Evolutionary conservation across 2,329 filamentous ascomycete genomes (phyloP).

Genomic region (Verticillium isaacii): DNA sequence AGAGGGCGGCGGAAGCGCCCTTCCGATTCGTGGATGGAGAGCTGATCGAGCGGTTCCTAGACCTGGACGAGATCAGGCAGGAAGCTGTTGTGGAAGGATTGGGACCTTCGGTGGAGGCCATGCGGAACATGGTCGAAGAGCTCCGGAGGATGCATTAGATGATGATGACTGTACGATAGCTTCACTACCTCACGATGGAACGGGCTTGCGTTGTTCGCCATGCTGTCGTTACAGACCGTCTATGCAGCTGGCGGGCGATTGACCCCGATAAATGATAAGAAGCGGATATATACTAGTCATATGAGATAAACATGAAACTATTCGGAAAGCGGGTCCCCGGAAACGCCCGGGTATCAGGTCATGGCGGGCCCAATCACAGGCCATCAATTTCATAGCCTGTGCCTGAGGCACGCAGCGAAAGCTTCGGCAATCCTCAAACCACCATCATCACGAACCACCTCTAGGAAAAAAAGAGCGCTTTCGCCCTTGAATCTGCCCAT

Average conservation of each 20-base stretch:
- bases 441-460: conserved; percentile 9
- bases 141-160: conserved; percentile 51
- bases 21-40: conserved; percentile 91
- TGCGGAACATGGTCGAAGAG: conserved; percentile 58
- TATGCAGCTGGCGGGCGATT: neutral
- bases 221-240: no score
- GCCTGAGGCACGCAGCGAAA: conserved; percentile 11
- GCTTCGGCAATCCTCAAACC: conserved; percentile 22
- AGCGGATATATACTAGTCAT: neutral
- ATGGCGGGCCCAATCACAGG: conserved; percentile 35
- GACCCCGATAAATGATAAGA: neutral
- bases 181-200: neutral
- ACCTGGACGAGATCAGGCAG: conserved; percentile 57
- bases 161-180: neutral
- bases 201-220: neutral
- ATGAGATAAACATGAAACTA: conserved; percentile 3
- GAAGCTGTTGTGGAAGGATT: conserved; percentile 47
- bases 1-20: conserved; percentile 68
- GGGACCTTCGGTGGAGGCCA: conserved; percentile 57
- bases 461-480: conserved; percentile 6
- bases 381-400: conserved; percentile 40
- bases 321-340: conserved; percentile 8
- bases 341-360: conserved; percentile 12
- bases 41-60: conserved; percentile 79
- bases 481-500: conserved; percentile 13